Evolutionary conservation across 108 stramenopile genomes (phyloP).

Genomic region (Pseudonitzschia multistriata): DNA sequence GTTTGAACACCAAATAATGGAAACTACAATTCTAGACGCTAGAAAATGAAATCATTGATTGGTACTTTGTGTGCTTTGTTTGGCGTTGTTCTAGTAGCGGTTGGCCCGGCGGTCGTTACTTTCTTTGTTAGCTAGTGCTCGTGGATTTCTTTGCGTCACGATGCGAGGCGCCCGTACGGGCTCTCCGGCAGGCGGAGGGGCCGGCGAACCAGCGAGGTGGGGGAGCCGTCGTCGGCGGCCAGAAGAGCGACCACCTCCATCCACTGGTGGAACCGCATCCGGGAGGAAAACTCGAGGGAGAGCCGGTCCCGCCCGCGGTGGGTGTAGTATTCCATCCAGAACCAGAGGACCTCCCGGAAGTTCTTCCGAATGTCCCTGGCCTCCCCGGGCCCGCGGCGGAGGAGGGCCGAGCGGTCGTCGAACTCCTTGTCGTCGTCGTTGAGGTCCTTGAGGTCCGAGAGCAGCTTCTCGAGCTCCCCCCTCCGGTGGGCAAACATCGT

Average conservation of each 20-base stretch:
- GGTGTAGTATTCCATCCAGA: constrained; percentile 86
- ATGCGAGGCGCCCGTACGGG: constrained; percentile 53
- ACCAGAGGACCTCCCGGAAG: constrained; percentile 83
- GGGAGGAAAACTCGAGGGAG: constrained; percentile 83
- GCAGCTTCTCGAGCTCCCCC: constrained; percentile 35
- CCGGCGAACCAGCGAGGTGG: constrained; percentile 39
- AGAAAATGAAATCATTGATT: too few relatives aligned
- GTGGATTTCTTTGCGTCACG: neutral
- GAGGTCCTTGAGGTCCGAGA: constrained; percentile 40
- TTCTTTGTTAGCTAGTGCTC: too few relatives aligned
- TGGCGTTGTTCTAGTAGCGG: too few relatives aligned
- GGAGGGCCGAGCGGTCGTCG: neutral
- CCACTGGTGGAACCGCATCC: constrained; percentile 83
- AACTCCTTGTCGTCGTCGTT: neutral
- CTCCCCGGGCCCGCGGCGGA: neutral
- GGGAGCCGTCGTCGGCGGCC: constrained; percentile 71
- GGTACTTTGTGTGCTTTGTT: too few relatives aligned
- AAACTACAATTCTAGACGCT: too few relatives aligned
- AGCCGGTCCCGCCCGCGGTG: constrained; percentile 83
- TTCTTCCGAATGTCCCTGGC: constrained; percentile 45
- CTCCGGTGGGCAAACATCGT: constrained; percentile 73
- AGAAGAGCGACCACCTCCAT: constrained; percentile 56
- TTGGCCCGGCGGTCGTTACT: too few relatives aligned
- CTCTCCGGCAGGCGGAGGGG: constrained; percentile 53
- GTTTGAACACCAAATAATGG: too few relatives aligned